These are phyloP conservation scores for Leccinum fibrillosum DNA, from an alignment of 768 basidiomycete species.

Conservation along the genomic window DNA sequence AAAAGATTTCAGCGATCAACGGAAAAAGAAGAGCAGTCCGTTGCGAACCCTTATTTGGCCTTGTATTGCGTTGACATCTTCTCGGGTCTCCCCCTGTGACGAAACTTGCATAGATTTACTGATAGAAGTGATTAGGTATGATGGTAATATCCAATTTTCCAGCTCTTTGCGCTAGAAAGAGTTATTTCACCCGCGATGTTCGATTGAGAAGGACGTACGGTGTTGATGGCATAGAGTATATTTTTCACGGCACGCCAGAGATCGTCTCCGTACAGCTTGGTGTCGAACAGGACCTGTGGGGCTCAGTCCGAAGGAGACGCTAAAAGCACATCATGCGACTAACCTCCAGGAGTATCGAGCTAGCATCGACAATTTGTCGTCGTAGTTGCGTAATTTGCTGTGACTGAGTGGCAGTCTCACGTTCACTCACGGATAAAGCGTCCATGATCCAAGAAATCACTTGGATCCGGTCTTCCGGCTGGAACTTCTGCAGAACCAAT, in stretches of 20 bases:
- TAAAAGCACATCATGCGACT: slow-evolving; percentile 19
- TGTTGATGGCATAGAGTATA: slow-evolving; percentile 21
- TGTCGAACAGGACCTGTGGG: slow-evolving; percentile 18
- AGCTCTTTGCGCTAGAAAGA: slow-evolving; percentile 40
- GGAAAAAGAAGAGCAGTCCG: slow-evolving; percentile 38
- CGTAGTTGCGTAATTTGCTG: slow-evolving; percentile 36
- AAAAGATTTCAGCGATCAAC: slow-evolving; percentile 38
- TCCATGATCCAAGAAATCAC: slow-evolving; percentile 48
- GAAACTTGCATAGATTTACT: slow-evolving; percentile 28
- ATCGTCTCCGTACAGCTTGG: slow-evolving; percentile 21
- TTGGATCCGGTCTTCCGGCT: slow-evolving; percentile 40
- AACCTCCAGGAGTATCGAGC: slow-evolving; percentile 43
- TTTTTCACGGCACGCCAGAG: slow-evolving; percentile 25
- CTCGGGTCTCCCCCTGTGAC: slow-evolving; percentile 22
- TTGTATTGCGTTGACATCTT: slow-evolving; percentile 33
- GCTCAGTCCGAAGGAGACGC: slow-evolving; percentile 4
- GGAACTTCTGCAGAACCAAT: slow-evolving; percentile 44
- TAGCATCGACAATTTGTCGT: slow-evolving; percentile 49
- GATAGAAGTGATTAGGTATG: slow-evolving; percentile 37
- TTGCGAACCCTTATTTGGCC: slow-evolving; percentile 56
- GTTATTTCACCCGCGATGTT: slow-evolving; percentile 22
- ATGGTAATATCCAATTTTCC: slow-evolving; percentile 41
- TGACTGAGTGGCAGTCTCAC: slow-evolving; percentile 20
- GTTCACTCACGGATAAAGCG: slow-evolving; percentile 39
- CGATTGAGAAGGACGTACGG: slow-evolving; percentile 21